Evolutionary conservation across 441 rosid species (phyloP), one percentile per base, ranked within the genome.

Genomic region (Syzygium syzygioides): DNA sequence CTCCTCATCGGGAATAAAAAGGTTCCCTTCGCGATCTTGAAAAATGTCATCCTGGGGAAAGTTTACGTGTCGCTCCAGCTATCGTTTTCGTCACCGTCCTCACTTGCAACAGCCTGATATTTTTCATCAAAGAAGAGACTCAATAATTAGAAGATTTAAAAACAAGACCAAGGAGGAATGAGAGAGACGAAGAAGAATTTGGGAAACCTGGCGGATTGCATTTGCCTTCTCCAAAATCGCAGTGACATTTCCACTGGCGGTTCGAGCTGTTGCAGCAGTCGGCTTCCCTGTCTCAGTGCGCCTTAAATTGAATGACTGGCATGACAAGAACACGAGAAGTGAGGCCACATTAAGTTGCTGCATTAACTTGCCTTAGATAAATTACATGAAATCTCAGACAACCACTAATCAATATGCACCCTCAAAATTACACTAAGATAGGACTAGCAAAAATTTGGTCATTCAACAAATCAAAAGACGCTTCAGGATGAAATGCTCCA

Each of bases 141-240:
- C 41, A 13, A 37, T 10, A 13, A 55, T 85, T 34, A 25, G 87
- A 41, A 30, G 45, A 34, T 34, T 54, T 30, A 52, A 52, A 41
- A n/a, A 48, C 30, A 15, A 26, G 26, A 55, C 37, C 17, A 85
- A 37, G n/a, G 68, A 87, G 87, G 64, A 28, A n/a, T 14, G 85
- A 87, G 17, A 26, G 32, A 80, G 37, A 37, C 15, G 37, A 62
- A 79, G 64, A 84, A 88, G 54, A 88, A 34, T 76, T 79, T 19
- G 54, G 17, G 45, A 87, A 91, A 96, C 99, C 98, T 96, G 99
- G 88, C 99, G 97, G 89, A 98, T 96, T 28, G 99, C 97, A 92
- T 91, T 95, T 86, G 99, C 99, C 93, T 98, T 98, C 95, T 96
- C 94, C 91, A 98, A 87, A 87, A 96, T 96, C 56, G 96, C 98